Evolutionary conservation across 2,329 filamentous ascomycete genomes (phyloP).

Genomic region (Arthrobotrys iridis): DNA sequence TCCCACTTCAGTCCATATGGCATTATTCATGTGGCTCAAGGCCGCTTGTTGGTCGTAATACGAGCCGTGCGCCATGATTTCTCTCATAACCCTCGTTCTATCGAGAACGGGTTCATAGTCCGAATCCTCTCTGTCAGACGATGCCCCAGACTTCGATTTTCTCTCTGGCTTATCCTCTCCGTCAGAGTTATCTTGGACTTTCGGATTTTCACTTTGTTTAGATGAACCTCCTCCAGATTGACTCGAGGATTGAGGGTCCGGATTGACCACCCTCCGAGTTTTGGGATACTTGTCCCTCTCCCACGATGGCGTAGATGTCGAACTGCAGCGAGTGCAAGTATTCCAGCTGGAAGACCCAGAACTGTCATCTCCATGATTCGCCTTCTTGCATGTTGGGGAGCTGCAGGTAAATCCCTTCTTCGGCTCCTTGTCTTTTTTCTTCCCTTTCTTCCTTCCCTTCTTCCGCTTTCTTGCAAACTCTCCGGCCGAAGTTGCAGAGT

Average conservation of each 20-base stretch:
- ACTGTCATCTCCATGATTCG: not conserved
- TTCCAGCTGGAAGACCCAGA: slow-evolving; percentile 3
- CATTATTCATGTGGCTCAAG: slow-evolving; percentile 27
- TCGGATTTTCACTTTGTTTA: slow-evolving; percentile 8
- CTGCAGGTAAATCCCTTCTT: not conserved
- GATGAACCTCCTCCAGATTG: slow-evolving; percentile 8
- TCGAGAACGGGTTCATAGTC: slow-evolving; percentile 4
- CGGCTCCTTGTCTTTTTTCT: slow-evolving; percentile 4
- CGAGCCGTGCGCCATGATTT: slow-evolving; percentile 31
- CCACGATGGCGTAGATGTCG: not conserved
- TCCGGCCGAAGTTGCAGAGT: slow-evolving; percentile 46
- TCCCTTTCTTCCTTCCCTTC: not conserved
- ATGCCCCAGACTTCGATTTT: not conserved
- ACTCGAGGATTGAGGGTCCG: slow-evolving; percentile 9
- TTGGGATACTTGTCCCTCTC: not conserved
- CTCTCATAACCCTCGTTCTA: slow-evolving; percentile 16
- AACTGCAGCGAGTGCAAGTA: not conserved
- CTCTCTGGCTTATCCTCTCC: not conserved
- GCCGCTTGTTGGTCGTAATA: slow-evolving; percentile 44
- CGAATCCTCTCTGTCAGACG: not conserved
- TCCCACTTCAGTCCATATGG: slow-evolving; percentile 44
- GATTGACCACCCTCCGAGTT: not conserved
- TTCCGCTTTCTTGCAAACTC: slow-evolving; percentile 29
- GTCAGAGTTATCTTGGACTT: slow-evolving; percentile 8
- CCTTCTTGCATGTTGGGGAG: slow-evolving; percentile 25